phyloP scores from a whole-genome alignment of 2,329 filamentous ascomycete species.

The Blastomyces percursus region DNA sequence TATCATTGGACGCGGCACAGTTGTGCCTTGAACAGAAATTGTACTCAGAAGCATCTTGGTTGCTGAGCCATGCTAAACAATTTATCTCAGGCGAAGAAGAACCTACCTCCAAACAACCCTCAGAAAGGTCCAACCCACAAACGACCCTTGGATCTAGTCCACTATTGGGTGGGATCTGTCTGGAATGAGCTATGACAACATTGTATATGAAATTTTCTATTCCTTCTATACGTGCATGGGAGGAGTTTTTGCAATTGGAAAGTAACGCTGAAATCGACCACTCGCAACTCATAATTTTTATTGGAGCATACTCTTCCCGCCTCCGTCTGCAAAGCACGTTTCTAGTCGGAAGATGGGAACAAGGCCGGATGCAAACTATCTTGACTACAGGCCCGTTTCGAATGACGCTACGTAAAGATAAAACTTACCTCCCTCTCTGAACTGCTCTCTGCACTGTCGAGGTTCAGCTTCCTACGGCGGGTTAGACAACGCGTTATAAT shows the following conservation, averaged over 20 bases:
- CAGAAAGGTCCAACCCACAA: neutral
- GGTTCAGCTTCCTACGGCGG: neutral
- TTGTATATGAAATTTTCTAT: neutral
- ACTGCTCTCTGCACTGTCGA: neutral
- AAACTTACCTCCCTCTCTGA: neutral
- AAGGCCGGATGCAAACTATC: neutral
- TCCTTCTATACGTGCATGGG: neutral
- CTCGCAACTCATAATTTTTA: neutral
- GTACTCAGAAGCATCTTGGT: conserved; percentile 19
- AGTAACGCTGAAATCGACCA: neutral
- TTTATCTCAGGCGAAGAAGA: conserved; percentile 19
- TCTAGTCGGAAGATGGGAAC: neutral
- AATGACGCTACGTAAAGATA: neutral
- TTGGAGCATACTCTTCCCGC: neutral
- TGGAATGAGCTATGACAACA: neutral
- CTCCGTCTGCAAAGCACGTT: neutral
- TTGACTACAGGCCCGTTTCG: neutral
- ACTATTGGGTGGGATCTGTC: neutral
- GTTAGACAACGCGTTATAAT: neutral
- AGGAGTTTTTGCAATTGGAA: neutral
- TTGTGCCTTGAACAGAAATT: conserved; percentile 25
- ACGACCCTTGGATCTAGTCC: neutral
- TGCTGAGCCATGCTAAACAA: conserved; percentile 23
- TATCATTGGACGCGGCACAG: conserved; percentile 29
- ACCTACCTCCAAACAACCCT: neutral